Percentiles rank a stretch among this genome's conserved stretches.
phyloP scores from a whole-genome alignment of 1,139 yeast genomes.

The Magnusiomyces suaveolens region DNA sequence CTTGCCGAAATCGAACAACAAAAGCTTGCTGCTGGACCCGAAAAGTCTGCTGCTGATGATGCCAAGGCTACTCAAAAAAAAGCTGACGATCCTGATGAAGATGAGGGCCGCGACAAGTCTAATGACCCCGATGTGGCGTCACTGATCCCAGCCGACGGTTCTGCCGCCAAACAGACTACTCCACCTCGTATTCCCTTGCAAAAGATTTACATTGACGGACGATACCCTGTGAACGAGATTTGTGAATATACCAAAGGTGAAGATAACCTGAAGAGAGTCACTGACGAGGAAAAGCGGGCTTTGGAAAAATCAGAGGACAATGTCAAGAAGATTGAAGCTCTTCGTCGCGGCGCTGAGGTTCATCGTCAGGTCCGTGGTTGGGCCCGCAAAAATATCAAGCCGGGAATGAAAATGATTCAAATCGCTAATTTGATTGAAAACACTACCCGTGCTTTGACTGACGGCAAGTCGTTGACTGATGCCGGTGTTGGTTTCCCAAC shows the following conservation, averaged over 20 bases:
- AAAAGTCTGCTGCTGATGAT: not conserved
- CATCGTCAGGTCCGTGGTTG: constrained; percentile 84
- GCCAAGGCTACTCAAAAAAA: not conserved
- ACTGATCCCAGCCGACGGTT: constrained; percentile 1
- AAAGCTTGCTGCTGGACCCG: not conserved
- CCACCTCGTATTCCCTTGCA: constrained; percentile 13
- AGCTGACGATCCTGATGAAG: constrained; percentile 1
- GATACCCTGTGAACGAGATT: constrained; percentile 72
- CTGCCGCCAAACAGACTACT: constrained; percentile 10
- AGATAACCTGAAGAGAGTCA: constrained; percentile 63
- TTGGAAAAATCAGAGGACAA: constrained; percentile 56
- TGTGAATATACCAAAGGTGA: constrained; percentile 46
- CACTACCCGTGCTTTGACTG: constrained; percentile 65
- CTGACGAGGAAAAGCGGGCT: constrained; percentile 78
- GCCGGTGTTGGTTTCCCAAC: constrained; percentile 98
- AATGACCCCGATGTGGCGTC: not conserved
- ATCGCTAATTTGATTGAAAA: constrained; percentile 86
- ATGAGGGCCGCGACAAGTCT: constrained; percentile 1
- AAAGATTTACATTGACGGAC: constrained; percentile 6
- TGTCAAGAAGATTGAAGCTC: constrained; percentile 59
- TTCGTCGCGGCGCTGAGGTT: constrained; percentile 91
- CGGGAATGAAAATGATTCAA: constrained; percentile 88
- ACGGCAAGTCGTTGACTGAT: constrained; percentile 46
- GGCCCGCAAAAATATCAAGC: constrained; percentile 64
- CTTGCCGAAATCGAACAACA: constrained; percentile 2